phyloP scores from a whole-genome alignment of 257 asterid genomes.

The Voacanga thouarsii region DNA sequence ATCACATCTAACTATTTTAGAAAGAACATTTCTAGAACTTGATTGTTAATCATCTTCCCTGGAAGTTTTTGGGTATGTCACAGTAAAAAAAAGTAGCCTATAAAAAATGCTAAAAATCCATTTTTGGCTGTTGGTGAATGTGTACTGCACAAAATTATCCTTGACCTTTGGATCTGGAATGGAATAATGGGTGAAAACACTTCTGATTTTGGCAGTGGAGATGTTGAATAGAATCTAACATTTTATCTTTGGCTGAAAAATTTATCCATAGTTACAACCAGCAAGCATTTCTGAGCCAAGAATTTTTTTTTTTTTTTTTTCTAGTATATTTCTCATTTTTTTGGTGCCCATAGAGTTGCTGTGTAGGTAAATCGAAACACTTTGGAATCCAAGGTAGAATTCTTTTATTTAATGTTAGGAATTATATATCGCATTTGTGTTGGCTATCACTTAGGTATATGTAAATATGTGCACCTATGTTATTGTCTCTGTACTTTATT shows the following conservation, averaged over 20 bases:
- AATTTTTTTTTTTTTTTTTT: no score
- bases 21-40: constrained; percentile 9
- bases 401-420: no score
- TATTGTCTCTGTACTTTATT: no score
- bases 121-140: neutral
- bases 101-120: neutral
- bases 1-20: neutral
- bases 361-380: no score
- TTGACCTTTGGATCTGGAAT: neutral
- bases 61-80: neutral
- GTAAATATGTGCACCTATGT: no score
- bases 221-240: constrained; percentile 39
- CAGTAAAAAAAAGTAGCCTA: constrained; percentile 5
- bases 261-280: constrained; percentile 91
- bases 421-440: no score
- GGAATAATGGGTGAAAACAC: neutral
- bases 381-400: no score
- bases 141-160: neutral
- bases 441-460: no score
- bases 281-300: constrained; percentile 98
- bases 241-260: constrained; percentile 85
- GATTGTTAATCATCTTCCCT: no score
- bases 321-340: no score
- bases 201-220: neutral
- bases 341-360: no score